Percentiles rank a stretch among this genome's conserved stretches.
Conservation (phyloP, 495 filamentous ascomycete genomes). For the Xylaria grammica region DNA sequence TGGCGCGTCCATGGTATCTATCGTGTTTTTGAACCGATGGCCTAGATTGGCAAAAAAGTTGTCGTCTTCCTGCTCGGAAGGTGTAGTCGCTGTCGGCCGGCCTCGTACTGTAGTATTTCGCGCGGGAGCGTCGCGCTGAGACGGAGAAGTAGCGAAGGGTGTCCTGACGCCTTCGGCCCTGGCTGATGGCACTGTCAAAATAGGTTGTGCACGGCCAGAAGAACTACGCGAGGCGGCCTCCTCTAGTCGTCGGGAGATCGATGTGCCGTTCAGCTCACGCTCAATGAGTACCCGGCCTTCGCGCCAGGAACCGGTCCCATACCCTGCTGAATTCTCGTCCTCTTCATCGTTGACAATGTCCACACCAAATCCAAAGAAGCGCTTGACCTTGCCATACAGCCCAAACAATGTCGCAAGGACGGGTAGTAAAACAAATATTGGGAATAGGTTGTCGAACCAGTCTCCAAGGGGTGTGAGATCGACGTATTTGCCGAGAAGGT, state of each 20-base stretch:
- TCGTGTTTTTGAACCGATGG: slow-evolving; percentile 86
- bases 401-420: slow-evolving; percentile 84
- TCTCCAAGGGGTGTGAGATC: slow-evolving; percentile 81
- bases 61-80: slow-evolving; percentile 70
- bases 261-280: slow-evolving; percentile 74
- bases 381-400: slow-evolving; percentile 81
- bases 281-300: slow-evolving; percentile 95
- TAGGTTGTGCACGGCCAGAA: slow-evolving; percentile 39
- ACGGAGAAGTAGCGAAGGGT: slow-evolving; percentile 49
- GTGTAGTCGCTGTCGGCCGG: background rate
- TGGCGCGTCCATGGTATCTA: slow-evolving; percentile 82
- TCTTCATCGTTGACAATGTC: slow-evolving; percentile 79
- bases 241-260: slow-evolving; percentile 42
- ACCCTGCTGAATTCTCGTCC: slow-evolving; percentile 64
- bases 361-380: slow-evolving; percentile 76
- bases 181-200: slow-evolving; percentile 39
- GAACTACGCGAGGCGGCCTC: slow-evolving; percentile 33
- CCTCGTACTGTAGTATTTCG: slow-evolving; percentile 29
- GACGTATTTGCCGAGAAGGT: slow-evolving; percentile 83
- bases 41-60: slow-evolving; percentile 82
- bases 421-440: slow-evolving; percentile 81
- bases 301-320: slow-evolving; percentile 84
- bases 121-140: slow-evolving; percentile 35
- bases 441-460: slow-evolving; percentile 88
- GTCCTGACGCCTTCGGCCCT: slow-evolving; percentile 35